A percentile compares a stretch with the other conserved stretches of the same genome.
Conservation (phyloP, 1,284 basidiomycete species). For the Tilletia walkeri region DNA sequence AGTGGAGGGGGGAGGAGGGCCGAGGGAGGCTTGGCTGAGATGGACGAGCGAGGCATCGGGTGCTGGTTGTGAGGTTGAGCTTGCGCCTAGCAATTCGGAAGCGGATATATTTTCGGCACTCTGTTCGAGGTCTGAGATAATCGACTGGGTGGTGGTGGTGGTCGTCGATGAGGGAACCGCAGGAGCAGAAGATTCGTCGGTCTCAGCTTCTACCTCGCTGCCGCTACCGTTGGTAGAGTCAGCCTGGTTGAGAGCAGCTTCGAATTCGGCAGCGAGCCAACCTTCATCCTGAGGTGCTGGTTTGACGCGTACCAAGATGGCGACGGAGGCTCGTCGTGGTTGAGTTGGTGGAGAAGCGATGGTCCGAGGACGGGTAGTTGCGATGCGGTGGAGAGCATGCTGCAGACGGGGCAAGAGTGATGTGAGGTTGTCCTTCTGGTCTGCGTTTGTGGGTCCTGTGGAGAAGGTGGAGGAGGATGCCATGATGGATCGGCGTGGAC, state of each 20-base stretch:
- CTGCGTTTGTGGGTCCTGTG: background rate
- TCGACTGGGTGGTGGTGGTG: background rate
- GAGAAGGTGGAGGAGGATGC: background rate
- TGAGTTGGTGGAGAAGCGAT: conserved; percentile 52
- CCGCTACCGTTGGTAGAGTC: conserved; percentile 27
- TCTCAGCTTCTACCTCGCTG: conserved; percentile 17
- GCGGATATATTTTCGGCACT: conserved; percentile 18
- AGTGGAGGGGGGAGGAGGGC: background rate
- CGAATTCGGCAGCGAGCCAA: conserved; percentile 42
- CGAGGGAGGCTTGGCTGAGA: conserved; percentile 4
- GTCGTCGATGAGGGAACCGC: background rate
- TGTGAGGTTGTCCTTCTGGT: background rate
- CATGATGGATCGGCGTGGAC: background rate
- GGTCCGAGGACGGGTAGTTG: conserved; percentile 43
- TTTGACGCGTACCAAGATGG: conserved; percentile 50
- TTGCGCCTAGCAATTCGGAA: background rate
- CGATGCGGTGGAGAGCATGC: conserved; percentile 49
- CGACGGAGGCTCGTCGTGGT: conserved; percentile 52
- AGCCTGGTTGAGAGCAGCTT: conserved; percentile 27
- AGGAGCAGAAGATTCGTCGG: background rate
- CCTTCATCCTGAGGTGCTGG: conserved; percentile 47
- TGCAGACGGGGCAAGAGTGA: conserved; percentile 31
- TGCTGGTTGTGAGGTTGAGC: background rate
- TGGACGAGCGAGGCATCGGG: conserved; percentile 15
- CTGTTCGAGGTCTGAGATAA: conserved; percentile 16